Conservation (phyloP, 83 land plant genomes). For the Picea abies region DNA sequence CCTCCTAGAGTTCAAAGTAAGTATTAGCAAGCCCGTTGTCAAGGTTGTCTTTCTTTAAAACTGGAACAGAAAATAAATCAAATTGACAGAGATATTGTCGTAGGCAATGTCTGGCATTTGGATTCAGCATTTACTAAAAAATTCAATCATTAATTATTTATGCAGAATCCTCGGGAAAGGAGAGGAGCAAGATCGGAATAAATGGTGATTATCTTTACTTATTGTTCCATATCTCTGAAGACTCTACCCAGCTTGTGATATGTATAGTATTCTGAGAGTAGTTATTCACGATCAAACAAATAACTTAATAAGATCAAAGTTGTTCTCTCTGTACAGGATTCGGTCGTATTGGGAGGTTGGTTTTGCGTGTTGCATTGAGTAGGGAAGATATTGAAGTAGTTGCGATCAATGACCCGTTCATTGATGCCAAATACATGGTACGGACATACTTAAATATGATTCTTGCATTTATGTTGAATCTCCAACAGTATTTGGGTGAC, state of each 20-base stretch:
- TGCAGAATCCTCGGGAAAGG: background rate
- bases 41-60: no score
- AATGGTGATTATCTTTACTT: background rate
- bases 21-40: conserved; percentile 2
- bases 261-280: no score
- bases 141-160: no score
- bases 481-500: no score
- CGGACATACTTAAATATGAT: background rate
- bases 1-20: conserved; percentile 6
- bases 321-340: conserved; percentile 42
- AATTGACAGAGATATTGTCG: no score
- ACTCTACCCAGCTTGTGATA: no score
- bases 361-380: conserved; percentile 63
- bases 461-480: no score
- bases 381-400: conserved; percentile 90
- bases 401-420: conserved; percentile 96
- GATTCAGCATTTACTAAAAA: no score
- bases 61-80: no score
- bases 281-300: no score
- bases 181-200: background rate
- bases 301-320: background rate
- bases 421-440: conserved; percentile 95
- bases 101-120: no score
- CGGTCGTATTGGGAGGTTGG: conserved; percentile 93
- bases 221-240: background rate